Conservation (phyloP, 345 rosid genomes). For the Orychophragmus violaceus region DNA sequence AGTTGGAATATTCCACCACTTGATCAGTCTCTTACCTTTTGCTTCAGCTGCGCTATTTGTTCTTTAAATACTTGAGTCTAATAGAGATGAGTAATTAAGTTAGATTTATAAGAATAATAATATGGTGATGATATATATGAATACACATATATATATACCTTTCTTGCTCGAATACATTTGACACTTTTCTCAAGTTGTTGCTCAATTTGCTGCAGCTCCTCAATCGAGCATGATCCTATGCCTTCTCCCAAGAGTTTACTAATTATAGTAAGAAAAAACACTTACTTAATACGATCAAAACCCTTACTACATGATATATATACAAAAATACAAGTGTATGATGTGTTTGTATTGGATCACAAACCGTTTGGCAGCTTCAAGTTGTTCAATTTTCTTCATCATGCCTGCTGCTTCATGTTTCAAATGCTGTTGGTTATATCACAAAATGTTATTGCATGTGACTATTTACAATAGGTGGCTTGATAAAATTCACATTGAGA, state of each 20-base stretch:
- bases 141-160: slow-evolving; percentile 38
- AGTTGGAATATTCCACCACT: slow-evolving; percentile 15
- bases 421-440: slow-evolving; percentile 48
- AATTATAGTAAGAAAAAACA: not conserved
- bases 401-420: slow-evolving; percentile 64
- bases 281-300: not conserved
- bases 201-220: slow-evolving; percentile 57
- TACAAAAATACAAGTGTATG: not conserved
- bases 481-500: not conserved
- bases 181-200: slow-evolving; percentile 56
- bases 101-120: not conserved
- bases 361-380: slow-evolving; percentile 68
- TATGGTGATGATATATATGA: not conserved
- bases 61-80: slow-evolving; percentile 72
- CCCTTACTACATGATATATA: not conserved
- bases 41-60: slow-evolving; percentile 54
- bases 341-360: slow-evolving; percentile 4
- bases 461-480: not conserved
- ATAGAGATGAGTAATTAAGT: not conserved
- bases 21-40: slow-evolving; percentile 49
- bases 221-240: slow-evolving; percentile 43
- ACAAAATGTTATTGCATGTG: slow-evolving; percentile 31
- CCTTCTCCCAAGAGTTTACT: slow-evolving; percentile 61
- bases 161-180: slow-evolving; percentile 45
- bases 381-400: slow-evolving; percentile 74